phyloP scores from a whole-genome alignment of 768 basidiomycete species.

The Tulasnella sp. region DNA sequence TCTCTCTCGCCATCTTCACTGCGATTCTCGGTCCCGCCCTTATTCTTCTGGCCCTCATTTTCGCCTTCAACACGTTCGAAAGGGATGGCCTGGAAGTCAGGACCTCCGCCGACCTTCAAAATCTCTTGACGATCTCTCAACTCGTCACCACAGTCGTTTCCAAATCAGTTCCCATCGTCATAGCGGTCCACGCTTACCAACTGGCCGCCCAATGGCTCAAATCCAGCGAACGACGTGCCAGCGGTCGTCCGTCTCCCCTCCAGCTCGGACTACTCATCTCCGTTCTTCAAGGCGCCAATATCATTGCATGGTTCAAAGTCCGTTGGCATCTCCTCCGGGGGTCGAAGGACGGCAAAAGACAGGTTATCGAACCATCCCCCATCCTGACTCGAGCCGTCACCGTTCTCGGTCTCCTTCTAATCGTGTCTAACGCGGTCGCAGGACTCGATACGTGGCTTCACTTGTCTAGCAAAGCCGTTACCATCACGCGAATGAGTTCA shows the following conservation, averaged over 20 bases:
- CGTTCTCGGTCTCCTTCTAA: conserved; percentile 3
- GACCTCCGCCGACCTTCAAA: conserved; percentile 18
- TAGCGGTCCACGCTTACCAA: conserved; percentile 12
- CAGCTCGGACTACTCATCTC: conserved; percentile 19
- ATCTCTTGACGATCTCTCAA: conserved; percentile 15
- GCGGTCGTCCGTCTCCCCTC: neutral
- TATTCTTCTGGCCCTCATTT: neutral
- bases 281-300: conserved; percentile 6
- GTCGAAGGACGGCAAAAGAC: neutral
- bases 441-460: neutral
- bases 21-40: neutral
- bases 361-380: neutral
- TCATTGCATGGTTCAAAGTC: conserved; percentile 9
- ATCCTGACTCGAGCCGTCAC: conserved; percentile 18
- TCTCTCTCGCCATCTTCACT: neutral
- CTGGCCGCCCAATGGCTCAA: conserved; percentile 13
- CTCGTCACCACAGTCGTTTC: conserved; percentile 22
- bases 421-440: conserved; percentile 1
- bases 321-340: conserved; percentile 1
- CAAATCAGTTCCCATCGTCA: conserved; percentile 6
- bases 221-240: neutral
- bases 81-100: neutral
- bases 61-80: conserved; percentile 5
- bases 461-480: conserved; percentile 3
- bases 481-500: neutral